Evolutionary conservation across 2,329 filamentous ascomycete species (phyloP).

Genomic region (Paraphoma chrysanthemicola): DNA sequence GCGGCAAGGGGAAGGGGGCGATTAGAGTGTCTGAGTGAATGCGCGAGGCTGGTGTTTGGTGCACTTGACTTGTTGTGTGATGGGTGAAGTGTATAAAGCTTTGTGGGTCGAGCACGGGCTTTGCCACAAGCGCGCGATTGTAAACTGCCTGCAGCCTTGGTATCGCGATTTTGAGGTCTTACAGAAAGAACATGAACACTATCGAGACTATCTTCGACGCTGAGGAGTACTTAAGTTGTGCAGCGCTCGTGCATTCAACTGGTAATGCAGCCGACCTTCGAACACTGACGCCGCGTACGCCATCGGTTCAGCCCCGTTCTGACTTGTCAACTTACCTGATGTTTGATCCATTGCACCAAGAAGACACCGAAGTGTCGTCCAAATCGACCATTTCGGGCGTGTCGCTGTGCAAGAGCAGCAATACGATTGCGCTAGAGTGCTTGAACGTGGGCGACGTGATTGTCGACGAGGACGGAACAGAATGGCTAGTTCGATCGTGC

Average conservation of each 20-base stretch:
- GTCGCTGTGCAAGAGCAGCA: neutral
- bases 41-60: no score
- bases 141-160: no score
- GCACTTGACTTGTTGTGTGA: neutral
- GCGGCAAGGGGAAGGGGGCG: no score
- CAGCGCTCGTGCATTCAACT: neutral
- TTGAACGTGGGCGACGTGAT: slow-evolving; percentile 1
- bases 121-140: neutral
- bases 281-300: neutral
- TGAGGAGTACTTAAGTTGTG: neutral
- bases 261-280: neutral
- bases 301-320: neutral
- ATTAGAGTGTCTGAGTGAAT: no score
- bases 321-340: neutral
- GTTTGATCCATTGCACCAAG: neutral
- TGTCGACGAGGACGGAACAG: neutral
- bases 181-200: neutral
- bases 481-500: slow-evolving; percentile 1
- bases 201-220: neutral
- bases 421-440: neutral
- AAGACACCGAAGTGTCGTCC: neutral
- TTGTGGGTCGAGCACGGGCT: neutral
- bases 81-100: neutral
- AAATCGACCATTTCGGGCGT: neutral
- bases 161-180: neutral